A percentile compares a stretch with the other conserved stretches of the same genome.
phyloP scores from a whole-genome alignment of 2,329 filamentous ascomycete genomes.

The Cadophora malorum region DNA sequence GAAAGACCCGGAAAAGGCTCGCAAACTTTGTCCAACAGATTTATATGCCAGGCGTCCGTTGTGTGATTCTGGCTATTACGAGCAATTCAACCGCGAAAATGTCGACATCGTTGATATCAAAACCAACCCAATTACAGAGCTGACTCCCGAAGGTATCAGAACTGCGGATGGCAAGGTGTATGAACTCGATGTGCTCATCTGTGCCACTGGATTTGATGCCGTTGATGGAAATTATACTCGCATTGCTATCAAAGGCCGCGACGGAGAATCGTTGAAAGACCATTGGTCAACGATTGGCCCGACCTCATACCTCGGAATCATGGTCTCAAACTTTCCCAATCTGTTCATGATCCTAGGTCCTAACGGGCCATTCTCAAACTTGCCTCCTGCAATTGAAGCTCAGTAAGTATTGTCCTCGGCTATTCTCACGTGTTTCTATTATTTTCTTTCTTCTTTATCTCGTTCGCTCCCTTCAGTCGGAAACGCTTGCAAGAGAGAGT shows the following conservation, averaged over 20 bases:
- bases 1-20: constrained; percentile 43
- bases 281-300: constrained; percentile 44
- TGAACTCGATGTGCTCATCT: constrained; percentile 44
- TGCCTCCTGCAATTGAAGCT: constrained; percentile 47
- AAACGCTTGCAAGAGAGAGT: no score
- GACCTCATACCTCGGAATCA: constrained; percentile 49
- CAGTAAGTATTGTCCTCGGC: constrained; percentile 26
- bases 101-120: constrained; percentile 44
- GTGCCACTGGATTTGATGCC: constrained; percentile 51
- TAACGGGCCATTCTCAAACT: constrained; percentile 49
- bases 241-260: constrained; percentile 43
- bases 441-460: no score
- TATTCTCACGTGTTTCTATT: no score
- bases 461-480: no score
- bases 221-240: constrained; percentile 46
- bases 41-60: constrained; percentile 35
- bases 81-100: constrained; percentile 42
- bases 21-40: constrained; percentile 38
- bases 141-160: constrained; percentile 42
- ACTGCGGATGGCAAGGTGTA: constrained; percentile 36
- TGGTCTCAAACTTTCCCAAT: constrained; percentile 51
- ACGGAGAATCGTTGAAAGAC: constrained; percentile 43
- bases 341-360: constrained; percentile 52
- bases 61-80: constrained; percentile 42
- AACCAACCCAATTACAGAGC: constrained; percentile 39